Base-by-base conservation (phyloP, 2,329 filamentous ascomycete genomes). In the Ascochyta clinopodiicola region DNA sequence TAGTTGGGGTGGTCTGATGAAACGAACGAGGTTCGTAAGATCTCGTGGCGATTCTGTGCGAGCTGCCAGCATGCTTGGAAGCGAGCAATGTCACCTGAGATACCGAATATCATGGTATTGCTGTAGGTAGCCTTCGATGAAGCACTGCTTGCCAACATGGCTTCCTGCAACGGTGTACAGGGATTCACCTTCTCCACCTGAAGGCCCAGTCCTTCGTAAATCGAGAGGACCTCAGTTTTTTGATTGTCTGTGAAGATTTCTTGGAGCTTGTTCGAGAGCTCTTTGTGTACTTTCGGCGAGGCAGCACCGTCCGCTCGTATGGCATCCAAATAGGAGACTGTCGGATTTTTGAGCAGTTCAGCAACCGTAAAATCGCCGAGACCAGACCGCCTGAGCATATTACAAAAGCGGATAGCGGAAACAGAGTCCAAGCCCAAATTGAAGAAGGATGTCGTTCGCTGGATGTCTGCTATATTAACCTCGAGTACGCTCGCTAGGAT, bases 101-200 rank as follows among this genome's bases (percentile, higher is more conserved):
- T 69, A 6, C 82, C 79, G 58, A 96, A 84, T 0, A 88, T 74
- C 51, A 91, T 85, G 43, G 84, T 84, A 70, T 96, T 96, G 66
- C 84, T 86, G 70, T 96, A 96, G 2, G 86, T 80, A 1, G 76
- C 75, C 10, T 77, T 72, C 1, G 74, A 74, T 65, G 76, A 76
- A 4, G 72, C 62, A 24, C 76, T 76, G 8, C 85, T 84, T 2
- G 86, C 88, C 0, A 96, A 79, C 92, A 96, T 96, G 0, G 88
- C 89, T 77, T 96, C 90, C 72, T 97, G 93, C 0, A 97, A 78
- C 0, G 92, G 90, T 1, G 92, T 96, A 69, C 93, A 96, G 0
- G 92, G 92, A 5, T 93, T 76, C 8, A 96, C 80, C 1, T 78
- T 79, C 27, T 83, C 75, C 2, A 89, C 77, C 0, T 62, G 39